Percentiles rank a stretch among this genome's conserved stretches.
These are phyloP conservation scores for Maudiozyma bulderi DNA, from an alignment of 805 yeast genomes.

Conservation along the genomic window DNA sequence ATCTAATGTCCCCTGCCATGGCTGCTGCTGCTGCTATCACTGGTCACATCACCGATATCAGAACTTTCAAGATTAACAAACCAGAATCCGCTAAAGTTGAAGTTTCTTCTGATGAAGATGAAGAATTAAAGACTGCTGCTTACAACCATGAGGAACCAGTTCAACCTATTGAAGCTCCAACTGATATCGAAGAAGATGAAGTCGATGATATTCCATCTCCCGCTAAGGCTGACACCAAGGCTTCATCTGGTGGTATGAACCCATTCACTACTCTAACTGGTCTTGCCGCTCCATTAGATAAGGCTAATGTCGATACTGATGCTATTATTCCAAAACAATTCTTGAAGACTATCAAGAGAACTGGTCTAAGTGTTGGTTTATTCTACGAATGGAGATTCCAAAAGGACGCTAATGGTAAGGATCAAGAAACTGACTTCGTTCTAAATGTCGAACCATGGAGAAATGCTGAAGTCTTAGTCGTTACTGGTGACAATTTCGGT, in stretches of 20 bases:
- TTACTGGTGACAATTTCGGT: slow-evolving; percentile 95
- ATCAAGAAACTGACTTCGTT: slow-evolving; percentile 78
- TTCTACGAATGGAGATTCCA: slow-evolving; percentile 84
- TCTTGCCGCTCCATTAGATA: slow-evolving; percentile 86
- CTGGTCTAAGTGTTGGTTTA: slow-evolving; percentile 81
- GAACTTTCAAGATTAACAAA: slow-evolving; percentile 61
- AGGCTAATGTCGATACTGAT: slow-evolving; percentile 95
- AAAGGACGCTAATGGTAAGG: slow-evolving; percentile 60
- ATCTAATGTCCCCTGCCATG: slow-evolving; percentile 98
- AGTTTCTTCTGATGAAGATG: slow-evolving; percentile 36
- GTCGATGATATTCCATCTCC: slow-evolving; percentile 53
- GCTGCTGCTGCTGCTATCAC: slow-evolving; percentile 97
- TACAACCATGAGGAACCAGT: slow-evolving; percentile 58
- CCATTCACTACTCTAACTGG: slow-evolving; percentile 70
- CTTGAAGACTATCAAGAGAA: slow-evolving; percentile 93
- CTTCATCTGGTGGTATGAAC: slow-evolving; percentile 50
- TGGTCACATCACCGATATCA: slow-evolving; percentile 85
- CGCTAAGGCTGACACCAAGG: slow-evolving; percentile 30
- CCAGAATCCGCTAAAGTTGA: slow-evolving; percentile 51
- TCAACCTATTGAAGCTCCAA: slow-evolving; percentile 42
- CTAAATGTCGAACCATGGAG: slow-evolving; percentile 80
- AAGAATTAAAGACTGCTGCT: slow-evolving; percentile 49
- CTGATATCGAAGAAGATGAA: slow-evolving; percentile 43
- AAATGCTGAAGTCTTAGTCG: slow-evolving; percentile 71
- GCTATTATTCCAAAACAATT: slow-evolving; percentile 98